Evolutionary conservation across 1,284 basidiomycete genomes (phyloP).

Genomic region (Tetrapyrgos nigripes): DNA sequence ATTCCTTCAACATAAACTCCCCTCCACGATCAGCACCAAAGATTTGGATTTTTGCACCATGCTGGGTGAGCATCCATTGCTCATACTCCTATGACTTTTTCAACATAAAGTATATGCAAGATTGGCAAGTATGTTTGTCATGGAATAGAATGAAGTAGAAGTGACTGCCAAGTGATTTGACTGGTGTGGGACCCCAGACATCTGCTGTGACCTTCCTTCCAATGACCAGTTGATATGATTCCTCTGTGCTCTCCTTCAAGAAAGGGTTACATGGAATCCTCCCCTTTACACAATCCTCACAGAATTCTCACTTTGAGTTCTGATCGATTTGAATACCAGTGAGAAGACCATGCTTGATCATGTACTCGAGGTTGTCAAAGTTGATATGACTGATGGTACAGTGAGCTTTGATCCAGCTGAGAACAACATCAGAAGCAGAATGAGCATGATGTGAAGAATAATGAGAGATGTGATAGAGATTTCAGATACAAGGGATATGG

Average conservation of each 20-base stretch:
- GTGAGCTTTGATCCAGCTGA: constrained; percentile 36
- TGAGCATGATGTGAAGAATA: constrained; percentile 26
- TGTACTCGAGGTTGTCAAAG: too few species aligned
- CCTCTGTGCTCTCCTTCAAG: constrained; percentile 30
- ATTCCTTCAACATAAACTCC: constrained; percentile 31
- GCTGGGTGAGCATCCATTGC: constrained; percentile 31
- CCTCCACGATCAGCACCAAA: constrained; percentile 36
- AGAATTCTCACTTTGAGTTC: constrained; percentile 30
- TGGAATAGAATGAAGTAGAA: constrained; percentile 34
- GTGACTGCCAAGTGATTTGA: constrained; percentile 26
- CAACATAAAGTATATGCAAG: too few species aligned
- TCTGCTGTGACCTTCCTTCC: constrained; percentile 36
- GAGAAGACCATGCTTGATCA: too few species aligned
- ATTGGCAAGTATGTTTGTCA: constrained; percentile 28
- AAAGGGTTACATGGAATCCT: constrained; percentile 34
- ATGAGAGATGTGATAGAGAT: constrained; percentile 28
- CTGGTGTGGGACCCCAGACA: constrained; percentile 35
- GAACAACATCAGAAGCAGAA: constrained; percentile 33
- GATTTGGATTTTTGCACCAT: constrained; percentile 25
- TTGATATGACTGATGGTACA: constrained; percentile 40
- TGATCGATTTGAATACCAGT: constrained; percentile 35
- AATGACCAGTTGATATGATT: constrained; percentile 20
- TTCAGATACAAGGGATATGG: too few species aligned
- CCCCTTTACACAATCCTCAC: constrained; percentile 40
- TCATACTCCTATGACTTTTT: constrained; percentile 34